Evolutionary conservation across 768 basidiomycete species (phyloP).

Genomic region (Rickenella mellea): DNA sequence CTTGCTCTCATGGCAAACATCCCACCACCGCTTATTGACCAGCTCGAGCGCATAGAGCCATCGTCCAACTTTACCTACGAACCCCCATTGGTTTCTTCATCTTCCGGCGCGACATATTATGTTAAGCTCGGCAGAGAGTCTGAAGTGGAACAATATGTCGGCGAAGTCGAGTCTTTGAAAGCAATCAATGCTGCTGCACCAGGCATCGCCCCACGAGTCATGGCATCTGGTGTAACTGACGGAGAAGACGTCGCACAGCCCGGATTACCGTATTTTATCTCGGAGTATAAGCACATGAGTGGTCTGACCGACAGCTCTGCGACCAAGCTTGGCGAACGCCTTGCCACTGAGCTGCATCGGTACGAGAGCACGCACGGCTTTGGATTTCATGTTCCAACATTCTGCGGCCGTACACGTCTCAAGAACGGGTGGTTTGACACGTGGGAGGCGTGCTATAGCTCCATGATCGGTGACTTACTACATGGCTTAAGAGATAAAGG

Average conservation of each 20-base stretch:
- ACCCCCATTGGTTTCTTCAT: conserved; percentile 42
- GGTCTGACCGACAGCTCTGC: conserved; percentile 38
- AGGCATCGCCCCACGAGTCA: conserved; percentile 49
- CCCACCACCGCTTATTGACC: conserved; percentile 26
- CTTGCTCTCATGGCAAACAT: conserved; percentile 5
- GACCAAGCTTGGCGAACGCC: conserved; percentile 41
- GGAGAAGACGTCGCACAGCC: conserved; percentile 17
- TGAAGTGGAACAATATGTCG: conserved; percentile 57
- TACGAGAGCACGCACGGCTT: conserved; percentile 46
- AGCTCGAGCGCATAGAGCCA: conserved; percentile 42
- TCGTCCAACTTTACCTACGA: conserved; percentile 34
- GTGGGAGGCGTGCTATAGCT: conserved; percentile 62
- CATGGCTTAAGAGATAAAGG: conserved; percentile 32
- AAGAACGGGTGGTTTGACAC: conserved; percentile 64
- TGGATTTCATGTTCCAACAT: conserved; percentile 69
- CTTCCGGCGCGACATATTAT: conserved; percentile 49
- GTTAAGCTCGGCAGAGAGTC: conserved; percentile 44
- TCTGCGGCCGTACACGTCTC: conserved; percentile 63
- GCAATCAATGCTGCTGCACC: conserved; percentile 59
- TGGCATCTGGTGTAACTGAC: conserved; percentile 34
- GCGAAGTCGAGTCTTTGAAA: conserved; percentile 61
- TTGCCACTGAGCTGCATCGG: conserved; percentile 60
- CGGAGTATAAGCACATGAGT: conserved; percentile 58
- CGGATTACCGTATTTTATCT: conserved; percentile 56
- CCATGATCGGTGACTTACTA: conserved; percentile 52